These are phyloP conservation scores for Dactylellina cionopaga DNA, from an alignment of 2,329 filamentous ascomycete species.

Conservation along the genomic window DNA sequence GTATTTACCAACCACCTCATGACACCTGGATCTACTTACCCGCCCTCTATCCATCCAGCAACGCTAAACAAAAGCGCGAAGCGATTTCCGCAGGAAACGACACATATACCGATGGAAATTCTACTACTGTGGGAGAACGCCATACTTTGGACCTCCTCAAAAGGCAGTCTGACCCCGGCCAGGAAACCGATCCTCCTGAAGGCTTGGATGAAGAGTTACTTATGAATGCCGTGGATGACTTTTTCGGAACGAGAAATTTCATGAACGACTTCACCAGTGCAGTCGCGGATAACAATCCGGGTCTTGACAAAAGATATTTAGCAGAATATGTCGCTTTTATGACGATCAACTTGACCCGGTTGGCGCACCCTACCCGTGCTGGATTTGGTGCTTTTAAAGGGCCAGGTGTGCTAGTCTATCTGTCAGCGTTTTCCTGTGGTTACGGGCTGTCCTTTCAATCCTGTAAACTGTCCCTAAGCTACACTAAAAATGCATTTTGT, in stretches of 20 bases:
- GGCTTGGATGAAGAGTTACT: not conserved
- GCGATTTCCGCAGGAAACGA: not conserved
- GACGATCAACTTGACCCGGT: not conserved
- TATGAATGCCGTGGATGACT: not conserved
- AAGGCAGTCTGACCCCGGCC: not conserved
- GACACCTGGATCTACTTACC: not conserved
- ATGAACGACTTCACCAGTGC: not conserved
- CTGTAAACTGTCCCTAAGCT: not conserved
- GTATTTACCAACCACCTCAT: not conserved
- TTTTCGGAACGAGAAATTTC: not conserved
- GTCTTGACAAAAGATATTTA: not conserved
- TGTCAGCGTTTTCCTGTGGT: not conserved
- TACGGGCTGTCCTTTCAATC: not conserved
- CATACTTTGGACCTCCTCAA: not conserved
- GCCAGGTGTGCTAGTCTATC: not conserved
- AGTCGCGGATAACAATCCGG: not conserved
- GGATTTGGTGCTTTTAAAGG: constrained; percentile 3
- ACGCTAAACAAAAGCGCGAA: not conserved
- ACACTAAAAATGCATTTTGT: no score
- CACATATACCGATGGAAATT: not conserved
- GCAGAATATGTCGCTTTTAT: not conserved
- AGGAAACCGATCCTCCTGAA: not conserved
- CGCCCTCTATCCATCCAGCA: not conserved
- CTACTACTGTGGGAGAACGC: not conserved
- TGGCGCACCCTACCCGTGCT: constrained; percentile 1